Evolutionary conservation across 768 basidiomycete genomes (phyloP).

Genomic region (Mycena metata): DNA sequence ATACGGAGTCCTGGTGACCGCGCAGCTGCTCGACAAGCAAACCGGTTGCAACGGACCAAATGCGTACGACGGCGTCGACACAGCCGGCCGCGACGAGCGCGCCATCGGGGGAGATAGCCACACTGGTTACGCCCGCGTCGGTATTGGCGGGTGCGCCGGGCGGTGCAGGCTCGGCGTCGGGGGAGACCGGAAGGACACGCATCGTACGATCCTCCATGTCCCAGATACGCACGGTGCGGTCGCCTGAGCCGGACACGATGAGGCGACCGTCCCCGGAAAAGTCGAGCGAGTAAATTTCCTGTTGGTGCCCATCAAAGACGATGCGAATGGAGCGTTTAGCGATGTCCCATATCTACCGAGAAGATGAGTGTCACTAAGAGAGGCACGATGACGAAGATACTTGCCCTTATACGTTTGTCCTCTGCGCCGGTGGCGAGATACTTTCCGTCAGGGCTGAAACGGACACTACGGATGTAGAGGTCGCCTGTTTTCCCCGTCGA

Average conservation of each 20-base stretch:
- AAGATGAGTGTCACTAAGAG: not conserved
- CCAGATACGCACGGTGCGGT: slow-evolving; percentile 51
- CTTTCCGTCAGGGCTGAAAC: slow-evolving; percentile 95
- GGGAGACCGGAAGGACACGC: slow-evolving; percentile 40
- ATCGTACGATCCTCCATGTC: slow-evolving; percentile 43
- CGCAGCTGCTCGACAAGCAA: slow-evolving; percentile 78
- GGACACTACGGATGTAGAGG: slow-evolving; percentile 93
- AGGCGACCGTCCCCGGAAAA: slow-evolving; percentile 83
- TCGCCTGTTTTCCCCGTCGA: slow-evolving; percentile 79
- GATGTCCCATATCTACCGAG: slow-evolving; percentile 89
- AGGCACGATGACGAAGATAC: slow-evolving; percentile 35
- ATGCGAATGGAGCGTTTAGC: slow-evolving; percentile 77
- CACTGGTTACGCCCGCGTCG: slow-evolving; percentile 73
- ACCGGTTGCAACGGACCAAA: slow-evolving; percentile 73
- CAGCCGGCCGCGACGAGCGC: slow-evolving; percentile 59
- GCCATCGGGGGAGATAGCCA: slow-evolving; percentile 74
- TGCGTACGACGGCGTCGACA: slow-evolving; percentile 73
- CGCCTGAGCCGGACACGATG: slow-evolving; percentile 87
- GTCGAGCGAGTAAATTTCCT: slow-evolving; percentile 95
- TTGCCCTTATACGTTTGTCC: slow-evolving; percentile 91
- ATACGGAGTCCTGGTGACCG: slow-evolving; percentile 89
- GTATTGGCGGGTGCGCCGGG: slow-evolving; percentile 39
- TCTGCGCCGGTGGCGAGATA: slow-evolving; percentile 96
- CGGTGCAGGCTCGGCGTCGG: slow-evolving; percentile 22
- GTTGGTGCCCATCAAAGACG: slow-evolving; percentile 86